Evolutionary conservation across 306 rosid species (phyloP), one percentile per base, ranked within the genome.

Genomic region (Vigna hirtella): DNA sequence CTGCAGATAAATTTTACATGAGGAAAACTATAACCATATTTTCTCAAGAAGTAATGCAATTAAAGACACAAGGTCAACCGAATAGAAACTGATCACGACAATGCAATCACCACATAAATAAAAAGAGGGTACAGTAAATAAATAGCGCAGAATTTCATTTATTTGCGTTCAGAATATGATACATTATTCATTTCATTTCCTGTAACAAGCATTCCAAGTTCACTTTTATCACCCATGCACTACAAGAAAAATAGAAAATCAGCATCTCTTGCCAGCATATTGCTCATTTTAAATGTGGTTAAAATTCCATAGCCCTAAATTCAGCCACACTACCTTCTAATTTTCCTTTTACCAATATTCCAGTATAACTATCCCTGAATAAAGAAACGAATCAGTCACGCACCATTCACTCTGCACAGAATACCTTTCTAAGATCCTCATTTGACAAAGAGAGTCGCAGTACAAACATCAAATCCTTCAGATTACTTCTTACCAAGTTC

Each of bases 1-100:
- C 99, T 93, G 89, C 88, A 78, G 26, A 71, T 36, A 57, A 73
- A 77, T 22, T 9, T 45, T 45, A 32, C 65, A 64, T 5, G 14
- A 78, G 47, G 18, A 68, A 45, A 72, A 28, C 17, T 15, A 73
- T 74, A 38, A 79, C 65, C 13, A 78, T n/a, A 77, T 64, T 72
- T 34, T 59, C 30, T 48, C 70, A 48, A 47, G 53, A 58, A 43
- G 14, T 10, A 45, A 45, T 45, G 50, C 16, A 65, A 17, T 73
- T 71, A 32, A 48, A 28, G 57, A 16, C 26, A 26, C 15, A 7
- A 69, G 18, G 24, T 18, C 43, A 22, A 70, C 43, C 40, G 34
- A 18, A 34, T n/a, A 71, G 20, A 57, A 56, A 24, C 30, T 53
- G 3, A 50, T 9, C 47, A 50, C 75, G 48, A 40, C 28, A 79